Base-by-base conservation (phyloP, 176 grass and related monocot genomes). In the Coix lacrymajobi region DNA sequence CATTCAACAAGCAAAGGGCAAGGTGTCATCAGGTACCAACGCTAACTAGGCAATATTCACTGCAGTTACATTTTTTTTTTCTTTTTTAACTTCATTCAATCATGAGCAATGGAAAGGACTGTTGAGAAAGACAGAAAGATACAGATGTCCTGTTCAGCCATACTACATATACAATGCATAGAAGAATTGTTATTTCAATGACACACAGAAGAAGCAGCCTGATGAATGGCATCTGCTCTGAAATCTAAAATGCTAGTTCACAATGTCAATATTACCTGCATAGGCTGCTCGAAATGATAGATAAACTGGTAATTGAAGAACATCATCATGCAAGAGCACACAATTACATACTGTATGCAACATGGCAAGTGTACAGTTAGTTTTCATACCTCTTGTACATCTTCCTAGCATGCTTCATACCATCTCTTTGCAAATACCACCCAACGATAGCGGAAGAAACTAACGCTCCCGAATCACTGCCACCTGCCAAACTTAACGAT, bases 351-450 rank as follows among this genome's bases (percentile, higher is more conserved):
- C 44, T 45, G 44, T 66, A 56, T 68, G 32, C 29, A 75, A 86
- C 22, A 67, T 17, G 17, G 33, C 36, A 71, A 45, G 11, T 36
- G 9, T 14, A 68, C 24, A 39, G n/a, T 9, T 45, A 26, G 79
- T 26, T 43, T 66, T 0, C 66, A 51, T 91, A 97, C 94, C 91
- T 85, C 65, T 91, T 91, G 67, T 93, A 93, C 37, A 89, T 91
- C 63, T 91, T 85, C 84, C 94, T 91, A 83, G 91, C 85, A 78
- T 73, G n/a, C 51, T 79, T 75, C 81, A 93, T 91, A 83, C 91
- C 88, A 71, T 93, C 82, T 77, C 83, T 93, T 82, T 93, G 88
- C 66, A 95, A 88, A 91, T 93, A 66, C 78, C 82, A 92, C 56
- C 89, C 90, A 5, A 96, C 34, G 13, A 96, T 82, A 45, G 91